Conservation (phyloP, 345 rosid genomes). For the Dipteronia dyeriana region DNA sequence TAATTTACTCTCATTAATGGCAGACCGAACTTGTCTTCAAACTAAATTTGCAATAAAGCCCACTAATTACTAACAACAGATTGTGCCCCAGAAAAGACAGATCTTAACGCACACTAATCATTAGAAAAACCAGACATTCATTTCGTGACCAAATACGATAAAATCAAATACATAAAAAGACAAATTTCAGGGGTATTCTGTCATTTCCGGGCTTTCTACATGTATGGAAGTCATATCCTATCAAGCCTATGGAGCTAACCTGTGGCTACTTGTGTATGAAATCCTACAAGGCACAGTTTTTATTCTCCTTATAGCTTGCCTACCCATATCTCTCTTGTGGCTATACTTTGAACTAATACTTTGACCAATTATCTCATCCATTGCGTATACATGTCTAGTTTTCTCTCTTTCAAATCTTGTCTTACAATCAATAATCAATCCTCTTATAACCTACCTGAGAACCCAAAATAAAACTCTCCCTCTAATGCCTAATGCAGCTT, state of each 20-base stretch:
- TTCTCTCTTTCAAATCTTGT: conserved; percentile 31
- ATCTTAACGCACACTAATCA: too few species aligned
- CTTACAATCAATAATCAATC: conserved; percentile 34
- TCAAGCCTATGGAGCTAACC: conserved; percentile 62
- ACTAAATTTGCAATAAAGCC: too few species aligned
- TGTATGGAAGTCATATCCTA: conserved; percentile 63
- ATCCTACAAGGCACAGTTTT: conserved; percentile 53
- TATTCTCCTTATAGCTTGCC: conserved; percentile 39
- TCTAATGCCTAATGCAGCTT: conserved; percentile 46
- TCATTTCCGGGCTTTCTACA: conserved; percentile 53
- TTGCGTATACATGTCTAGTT: conserved; percentile 40
- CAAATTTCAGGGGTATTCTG: conserved; percentile 61
- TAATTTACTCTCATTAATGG: too few species aligned
- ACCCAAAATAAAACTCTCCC: conserved; percentile 57
- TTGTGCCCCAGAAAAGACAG: too few species aligned
- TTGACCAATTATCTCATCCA: conserved; percentile 43
- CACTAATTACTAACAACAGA: too few species aligned
- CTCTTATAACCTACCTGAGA: conserved; percentile 50
- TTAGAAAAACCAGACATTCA: too few species aligned
- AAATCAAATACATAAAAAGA: too few species aligned
- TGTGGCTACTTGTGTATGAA: conserved; percentile 50
- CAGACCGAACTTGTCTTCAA: too few species aligned
- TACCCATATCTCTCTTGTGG: conserved; percentile 60
- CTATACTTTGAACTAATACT: conserved; percentile 44
- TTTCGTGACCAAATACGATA: too few species aligned